Evolutionary conservation across 305 asterid genomes (phyloP), one percentile per base, ranked within the genome.

Genomic region (Plantago coronopus): DNA sequence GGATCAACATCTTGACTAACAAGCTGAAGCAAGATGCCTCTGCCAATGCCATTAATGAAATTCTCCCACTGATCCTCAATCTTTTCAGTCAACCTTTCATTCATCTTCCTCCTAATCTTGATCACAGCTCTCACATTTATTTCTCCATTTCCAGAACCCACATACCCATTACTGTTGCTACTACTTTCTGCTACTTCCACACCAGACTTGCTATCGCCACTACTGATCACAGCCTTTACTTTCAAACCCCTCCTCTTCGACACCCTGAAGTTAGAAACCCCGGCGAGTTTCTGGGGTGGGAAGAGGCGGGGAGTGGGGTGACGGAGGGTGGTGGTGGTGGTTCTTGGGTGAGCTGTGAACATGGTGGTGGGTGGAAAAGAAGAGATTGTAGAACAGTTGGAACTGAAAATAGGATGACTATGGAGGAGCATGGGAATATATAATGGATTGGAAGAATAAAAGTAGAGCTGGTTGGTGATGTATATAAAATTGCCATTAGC

Each of bases 41-140:
- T 78, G 12, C 98, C 98, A 57, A 91, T 78, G 42, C 86, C 93
- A 76, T 88, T 88, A 12, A 86, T 55, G 11, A 91, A 61, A 15
- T 82, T 76, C 22, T 81, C 95, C 88, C 88, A 86, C 74, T 78
- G 87, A 56, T 88, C 94, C 53, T 84, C 93, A 57, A 91, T 61
- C 73, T 77, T 86, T 5, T 83, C 95, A 62, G 21, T 63, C 51
- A 91, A 50, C 49, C 62, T 84, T 61, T 86, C 95, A 59, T 72
- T 86, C 89, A 84, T 81, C 58, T 84, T 88, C 82, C 82, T 86
- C 83, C 95, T 81, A 73, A 86, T 75, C 40, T 80, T 88, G 61
- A 91, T 64, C 75, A 79, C 95, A 51, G 91, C 95, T 57, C 78
- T 91, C 69, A 84, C 89, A 63, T 76, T 79, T 40, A 70, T 70